These are phyloP conservation scores for Talaromyces marneffei DNA, from an alignment of 2,329 filamentous ascomycete genomes.

Conservation along the genomic window DNA sequence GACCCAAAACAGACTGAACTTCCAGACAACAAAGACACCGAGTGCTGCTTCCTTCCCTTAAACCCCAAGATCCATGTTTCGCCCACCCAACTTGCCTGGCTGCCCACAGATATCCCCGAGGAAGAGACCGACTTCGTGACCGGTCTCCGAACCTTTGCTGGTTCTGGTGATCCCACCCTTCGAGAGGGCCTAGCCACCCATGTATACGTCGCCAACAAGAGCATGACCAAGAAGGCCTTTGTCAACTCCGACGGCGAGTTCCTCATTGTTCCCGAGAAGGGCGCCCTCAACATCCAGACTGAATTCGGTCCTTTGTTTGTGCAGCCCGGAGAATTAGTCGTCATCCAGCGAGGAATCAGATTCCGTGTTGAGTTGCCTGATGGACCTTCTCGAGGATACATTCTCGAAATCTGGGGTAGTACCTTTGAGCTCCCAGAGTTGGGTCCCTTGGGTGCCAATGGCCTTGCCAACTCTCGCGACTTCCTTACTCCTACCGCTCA, in stretches of 20 bases:
- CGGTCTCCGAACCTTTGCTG: slow-evolving; percentile 50
- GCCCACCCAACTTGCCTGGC: slow-evolving; percentile 54
- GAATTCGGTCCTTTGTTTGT: slow-evolving; percentile 61
- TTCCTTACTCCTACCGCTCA: slow-evolving; percentile 58
- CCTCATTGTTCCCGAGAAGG: slow-evolving; percentile 60
- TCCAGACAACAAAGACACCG: slow-evolving; percentile 33
- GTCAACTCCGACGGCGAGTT: slow-evolving; percentile 61
- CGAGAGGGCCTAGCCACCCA: slow-evolving; percentile 53
- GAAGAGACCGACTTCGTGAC: slow-evolving; percentile 53
- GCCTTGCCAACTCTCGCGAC: slow-evolving; percentile 60
- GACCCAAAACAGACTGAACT: slow-evolving; percentile 40
- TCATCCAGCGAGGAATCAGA: slow-evolving; percentile 61
- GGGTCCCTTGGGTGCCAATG: slow-evolving; percentile 60
- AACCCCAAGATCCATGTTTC: slow-evolving; percentile 51
- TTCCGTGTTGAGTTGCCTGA: slow-evolving; percentile 57
- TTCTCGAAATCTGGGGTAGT: slow-evolving; percentile 60
- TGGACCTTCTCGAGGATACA: slow-evolving; percentile 59
- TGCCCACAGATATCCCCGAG: slow-evolving; percentile 49
- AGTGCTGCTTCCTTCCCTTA: slow-evolving; percentile 31
- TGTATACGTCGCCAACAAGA: slow-evolving; percentile 51
- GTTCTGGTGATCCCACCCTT: slow-evolving; percentile 52
- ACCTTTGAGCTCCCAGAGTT: slow-evolving; percentile 63
- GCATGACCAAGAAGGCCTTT: slow-evolving; percentile 53
- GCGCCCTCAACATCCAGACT: slow-evolving; percentile 61
- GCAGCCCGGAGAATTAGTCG: slow-evolving; percentile 61